Evolutionary conservation across 257 asterid genomes (phyloP), one percentile per base, ranked within the genome.

Genomic region (Solanum megistacrolobum): DNA sequence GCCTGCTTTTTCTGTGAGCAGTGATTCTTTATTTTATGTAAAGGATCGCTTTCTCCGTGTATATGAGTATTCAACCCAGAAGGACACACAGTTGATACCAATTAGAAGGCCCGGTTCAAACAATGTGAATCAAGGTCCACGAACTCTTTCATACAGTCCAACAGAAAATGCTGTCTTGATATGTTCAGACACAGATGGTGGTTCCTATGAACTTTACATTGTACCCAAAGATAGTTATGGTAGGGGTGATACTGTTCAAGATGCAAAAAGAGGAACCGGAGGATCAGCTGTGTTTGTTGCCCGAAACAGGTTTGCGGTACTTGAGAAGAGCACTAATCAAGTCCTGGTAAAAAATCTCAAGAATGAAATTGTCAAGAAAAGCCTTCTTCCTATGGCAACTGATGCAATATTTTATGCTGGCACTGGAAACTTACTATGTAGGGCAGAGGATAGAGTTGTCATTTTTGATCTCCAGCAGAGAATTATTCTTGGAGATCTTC

Each of bases 351-450:
- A 97, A 93, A 96, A 96, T 90, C 91, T 96, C 46, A 92, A 92
- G 66, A 96, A 97, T 84, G 99, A 97, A 83, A 89, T 92, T 18
- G 96, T 96, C 71, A 97, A 94, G 92, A 97, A 93, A 92, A 89
- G 93, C 81, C 73, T 68, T 74, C 94, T 97, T 31, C 99, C 99
- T 12, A 88, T 94, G 68, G 94, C 98, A 75, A 92, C 99, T 11
- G 99, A 96, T 89, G 96, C 98, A 68, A 96, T 96, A 89, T 97
- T 95, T 87, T 97, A 95, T 90, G 99, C 99, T 52, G 99, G 99
- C 76, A 97, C 98, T 29, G 99, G 99, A 73, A 96, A 95, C 88
- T 92, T 97, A 87, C 93, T 97, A 41, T 97, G 99, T 89, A 92
- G 98, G 94, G 94, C 99, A 27, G 99, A 97, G 94, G 99, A 97